A percentile compares a stretch with the other conserved stretches of the same genome.
phyloP scores from a whole-genome alignment of 2,329 filamentous ascomycete species.

The Nemania abortiva region DNA sequence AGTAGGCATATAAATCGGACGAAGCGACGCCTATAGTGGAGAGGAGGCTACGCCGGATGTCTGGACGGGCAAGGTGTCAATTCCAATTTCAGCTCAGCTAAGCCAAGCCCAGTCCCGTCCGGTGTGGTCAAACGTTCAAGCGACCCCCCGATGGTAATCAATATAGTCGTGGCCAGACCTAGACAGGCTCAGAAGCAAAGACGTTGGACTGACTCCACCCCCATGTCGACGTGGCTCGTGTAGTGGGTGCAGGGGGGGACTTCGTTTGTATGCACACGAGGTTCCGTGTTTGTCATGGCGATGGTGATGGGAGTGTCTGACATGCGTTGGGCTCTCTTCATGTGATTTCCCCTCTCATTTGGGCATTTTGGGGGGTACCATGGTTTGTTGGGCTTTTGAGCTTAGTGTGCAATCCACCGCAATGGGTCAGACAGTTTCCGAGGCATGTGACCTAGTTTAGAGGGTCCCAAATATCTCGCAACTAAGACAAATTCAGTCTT shows the following conservation, averaged over 20 bases:
- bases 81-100: conserved; percentile 2
- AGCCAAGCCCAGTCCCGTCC: conserved; percentile 9
- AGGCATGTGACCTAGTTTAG: conserved; percentile 24
- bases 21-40: neutral
- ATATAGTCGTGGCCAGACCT: conserved; percentile 11
- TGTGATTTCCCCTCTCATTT: conserved; percentile 33
- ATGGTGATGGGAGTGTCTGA: conserved; percentile 25
- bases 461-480: neutral
- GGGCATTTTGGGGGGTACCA: conserved; percentile 2
- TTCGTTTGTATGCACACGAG: conserved; percentile 27
- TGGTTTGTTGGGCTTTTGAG: conserved; percentile 16
- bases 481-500: conserved; percentile 20
- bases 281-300: conserved; percentile 21
- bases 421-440: conserved; percentile 5
- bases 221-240: conserved; percentile 31
- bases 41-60: neutral
- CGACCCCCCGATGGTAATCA: neutral
- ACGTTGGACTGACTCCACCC: conserved; percentile 24
- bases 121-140: neutral
- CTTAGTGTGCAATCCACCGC: conserved; percentile 13
- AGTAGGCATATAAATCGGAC: neutral
- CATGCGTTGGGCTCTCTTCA: conserved; percentile 36
- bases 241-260: conserved; percentile 7
- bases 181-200: neutral
- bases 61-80: neutral